These are phyloP conservation scores for Bipolaris bicolor DNA, from an alignment of 2,329 filamentous ascomycete species.

Conservation along the genomic window DNA sequence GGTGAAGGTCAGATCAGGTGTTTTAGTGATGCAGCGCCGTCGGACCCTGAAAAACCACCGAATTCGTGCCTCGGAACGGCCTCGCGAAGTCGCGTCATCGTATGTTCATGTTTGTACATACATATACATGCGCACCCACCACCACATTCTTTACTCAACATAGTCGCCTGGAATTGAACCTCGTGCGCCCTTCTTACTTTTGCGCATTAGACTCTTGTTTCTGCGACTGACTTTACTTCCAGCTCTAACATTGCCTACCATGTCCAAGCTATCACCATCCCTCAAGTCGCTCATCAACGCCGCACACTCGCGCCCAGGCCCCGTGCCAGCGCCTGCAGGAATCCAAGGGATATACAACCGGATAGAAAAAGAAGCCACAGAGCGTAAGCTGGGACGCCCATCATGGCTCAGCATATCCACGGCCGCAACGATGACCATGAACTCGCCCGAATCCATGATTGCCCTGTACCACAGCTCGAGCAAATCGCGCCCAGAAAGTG, in stretches of 20 bases:
- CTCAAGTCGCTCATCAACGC: conserved; percentile 47
- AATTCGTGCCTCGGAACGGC: conserved; percentile 14
- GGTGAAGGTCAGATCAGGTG: not conserved
- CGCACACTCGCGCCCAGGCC: conserved; percentile 44
- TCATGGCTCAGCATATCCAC: conserved; percentile 56
- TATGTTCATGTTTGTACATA: conserved; percentile 5
- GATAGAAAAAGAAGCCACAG: conserved; percentile 42
- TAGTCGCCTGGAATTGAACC: not conserved
- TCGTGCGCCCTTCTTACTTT: not conserved
- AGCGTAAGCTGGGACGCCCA: conserved; percentile 38
- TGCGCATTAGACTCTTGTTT: not conserved
- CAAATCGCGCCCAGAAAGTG: conserved; percentile 30
- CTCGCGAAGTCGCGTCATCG: conserved; percentile 10
- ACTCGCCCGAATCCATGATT: conserved; percentile 77
- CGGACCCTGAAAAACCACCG: conserved; percentile 14
- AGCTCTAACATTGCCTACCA: conserved; percentile 15
- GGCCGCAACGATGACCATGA: conserved; percentile 83
- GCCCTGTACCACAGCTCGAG: conserved; percentile 60
- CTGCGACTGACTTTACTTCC: not conserved
- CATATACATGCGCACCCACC: not conserved
- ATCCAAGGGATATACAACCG: conserved; percentile 41
- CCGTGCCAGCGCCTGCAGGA: conserved; percentile 40
- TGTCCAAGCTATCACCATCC: conserved; percentile 46
- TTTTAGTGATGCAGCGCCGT: not conserved
- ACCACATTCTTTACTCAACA: not conserved